Evolutionary conservation across 1,284 basidiomycete species (phyloP).

Genomic region (Austroboletus niveus): DNA sequence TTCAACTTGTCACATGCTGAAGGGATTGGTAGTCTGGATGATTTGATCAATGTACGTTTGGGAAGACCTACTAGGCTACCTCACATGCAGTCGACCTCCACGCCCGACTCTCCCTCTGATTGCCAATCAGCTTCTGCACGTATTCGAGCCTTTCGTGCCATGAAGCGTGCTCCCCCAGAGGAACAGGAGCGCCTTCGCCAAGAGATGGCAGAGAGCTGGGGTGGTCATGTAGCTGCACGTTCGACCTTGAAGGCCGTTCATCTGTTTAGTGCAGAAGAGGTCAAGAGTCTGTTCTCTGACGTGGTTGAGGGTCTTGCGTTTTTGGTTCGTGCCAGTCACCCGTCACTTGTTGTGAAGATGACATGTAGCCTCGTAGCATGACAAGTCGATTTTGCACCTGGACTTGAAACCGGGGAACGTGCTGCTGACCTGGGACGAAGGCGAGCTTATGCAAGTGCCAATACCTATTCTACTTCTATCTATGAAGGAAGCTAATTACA

Average conservation of each 20-base stretch:
- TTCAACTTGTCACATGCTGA: slow-evolving; percentile 1
- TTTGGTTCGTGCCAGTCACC: slow-evolving; percentile 52
- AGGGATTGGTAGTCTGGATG: slow-evolving; percentile 59
- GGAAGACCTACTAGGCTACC: slow-evolving; percentile 49
- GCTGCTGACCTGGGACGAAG: slow-evolving; percentile 88
- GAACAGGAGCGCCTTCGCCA: slow-evolving; percentile 58
- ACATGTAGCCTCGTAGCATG: slow-evolving; percentile 52
- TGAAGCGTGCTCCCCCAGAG: slow-evolving; percentile 60
- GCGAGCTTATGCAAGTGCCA: slow-evolving; percentile 65
- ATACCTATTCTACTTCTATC: background rate
- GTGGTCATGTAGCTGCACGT: slow-evolving; percentile 17
- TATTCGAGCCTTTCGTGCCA: slow-evolving; percentile 72
- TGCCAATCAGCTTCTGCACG: slow-evolving; percentile 62
- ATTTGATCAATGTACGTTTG: slow-evolving; percentile 77
- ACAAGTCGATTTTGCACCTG: slow-evolving; percentile 84
- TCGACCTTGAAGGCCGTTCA: slow-evolving; percentile 68
- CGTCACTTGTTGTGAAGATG: background rate
- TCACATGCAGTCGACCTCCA: slow-evolving; percentile 40
- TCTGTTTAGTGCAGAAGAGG: slow-evolving; percentile 78
- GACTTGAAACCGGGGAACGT: slow-evolving; percentile 95
- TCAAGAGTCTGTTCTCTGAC: slow-evolving; percentile 73
- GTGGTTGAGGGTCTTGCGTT: slow-evolving; percentile 79
- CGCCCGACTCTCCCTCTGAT: slow-evolving; percentile 29
- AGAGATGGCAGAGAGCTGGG: slow-evolving; percentile 40
- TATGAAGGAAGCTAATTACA: slow-evolving; percentile 3